These are phyloP conservation scores for Ophiostoma ips DNA, from an alignment of 2,329 filamentous ascomycete genomes.

Conservation along the genomic window DNA sequence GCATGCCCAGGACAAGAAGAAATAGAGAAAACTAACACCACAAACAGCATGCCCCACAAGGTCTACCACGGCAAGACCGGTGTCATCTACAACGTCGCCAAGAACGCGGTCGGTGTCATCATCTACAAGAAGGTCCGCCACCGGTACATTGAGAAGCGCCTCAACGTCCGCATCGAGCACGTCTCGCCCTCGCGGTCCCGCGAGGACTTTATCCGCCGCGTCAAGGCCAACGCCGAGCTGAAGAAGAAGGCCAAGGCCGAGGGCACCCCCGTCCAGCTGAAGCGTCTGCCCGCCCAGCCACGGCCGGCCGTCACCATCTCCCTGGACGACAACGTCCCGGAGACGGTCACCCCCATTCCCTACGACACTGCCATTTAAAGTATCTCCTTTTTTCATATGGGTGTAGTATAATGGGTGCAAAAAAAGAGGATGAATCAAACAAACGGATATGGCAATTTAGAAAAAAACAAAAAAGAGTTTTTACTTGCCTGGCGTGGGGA, in stretches of 20 bases:
- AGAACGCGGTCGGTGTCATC: conserved; percentile 94
- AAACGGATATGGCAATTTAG: conserved; percentile 4
- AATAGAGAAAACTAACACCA: conserved; percentile 11
- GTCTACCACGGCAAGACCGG: conserved; percentile 99
- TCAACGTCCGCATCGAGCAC: conserved; percentile 99
- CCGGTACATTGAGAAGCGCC: conserved; percentile 99
- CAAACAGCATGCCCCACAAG: conserved; percentile 93
- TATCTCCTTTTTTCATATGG: too few species aligned
- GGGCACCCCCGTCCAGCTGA: conserved; percentile 78
- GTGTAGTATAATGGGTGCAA: background rate
- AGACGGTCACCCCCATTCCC: conserved; percentile 35
- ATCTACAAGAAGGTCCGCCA: conserved; percentile 99
- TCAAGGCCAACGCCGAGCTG: conserved; percentile 90
- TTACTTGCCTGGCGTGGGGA: conserved; percentile 6
- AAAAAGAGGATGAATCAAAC: conserved; percentile 3
- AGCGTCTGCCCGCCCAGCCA: conserved; percentile 74
- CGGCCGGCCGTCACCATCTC: conserved; percentile 55
- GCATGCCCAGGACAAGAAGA: conserved; percentile 17
- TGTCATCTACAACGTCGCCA: conserved; percentile 98
- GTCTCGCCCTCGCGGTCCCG: conserved; percentile 85
- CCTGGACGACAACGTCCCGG: conserved; percentile 17
- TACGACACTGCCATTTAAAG: conserved; percentile 99
- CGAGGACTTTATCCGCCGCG: conserved; percentile 90
- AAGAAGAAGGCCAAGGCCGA: conserved; percentile 87
- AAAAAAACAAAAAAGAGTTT: too few species aligned